These are phyloP conservation scores for Colletotrichum echinochloae DNA, from an alignment of 2,329 filamentous ascomycete genomes.

Conservation along the genomic window DNA sequence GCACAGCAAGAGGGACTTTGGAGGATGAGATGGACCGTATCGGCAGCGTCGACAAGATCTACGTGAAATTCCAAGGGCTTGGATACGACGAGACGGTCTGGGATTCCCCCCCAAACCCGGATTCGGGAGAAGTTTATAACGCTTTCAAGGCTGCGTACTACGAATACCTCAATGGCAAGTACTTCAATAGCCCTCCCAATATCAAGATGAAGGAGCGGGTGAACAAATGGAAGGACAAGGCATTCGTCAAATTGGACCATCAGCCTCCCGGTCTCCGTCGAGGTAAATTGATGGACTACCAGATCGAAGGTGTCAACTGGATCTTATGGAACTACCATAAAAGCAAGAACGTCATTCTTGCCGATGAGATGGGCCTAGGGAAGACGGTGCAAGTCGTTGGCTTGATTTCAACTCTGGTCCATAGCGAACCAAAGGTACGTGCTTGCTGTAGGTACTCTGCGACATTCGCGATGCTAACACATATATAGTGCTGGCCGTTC, in stretches of 20 bases:
- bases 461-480: conserved; percentile 38
- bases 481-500: conserved; percentile 81
- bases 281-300: conserved; percentile 92
- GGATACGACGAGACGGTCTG: conserved; percentile 92
- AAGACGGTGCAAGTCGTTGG: conserved; percentile 96
- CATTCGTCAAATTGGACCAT: conserved; percentile 76
- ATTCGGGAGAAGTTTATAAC: conserved; percentile 75
- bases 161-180: conserved; percentile 84
- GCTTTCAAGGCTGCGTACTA: conserved; percentile 87
- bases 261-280: conserved; percentile 82
- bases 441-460: background rate
- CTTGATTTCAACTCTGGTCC: conserved; percentile 79
- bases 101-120: conserved; percentile 80
- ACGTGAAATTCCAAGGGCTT: conserved; percentile 93
- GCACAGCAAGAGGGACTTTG: conserved; percentile 2
- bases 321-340: conserved; percentile 89
- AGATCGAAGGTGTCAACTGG: conserved; percentile 95
- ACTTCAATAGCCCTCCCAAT: conserved; percentile 70
- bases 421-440: conserved; percentile 67
- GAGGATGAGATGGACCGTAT: conserved; percentile 79
- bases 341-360: conserved; percentile 87
- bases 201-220: conserved; percentile 75
- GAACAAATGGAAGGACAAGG: conserved; percentile 70
- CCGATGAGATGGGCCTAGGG: conserved; percentile 97
- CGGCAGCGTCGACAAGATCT: conserved; percentile 76